Base-by-base conservation (phyloP, 2,329 filamentous ascomycete genomes). In the Aspergillus eucalypticola region DNA sequence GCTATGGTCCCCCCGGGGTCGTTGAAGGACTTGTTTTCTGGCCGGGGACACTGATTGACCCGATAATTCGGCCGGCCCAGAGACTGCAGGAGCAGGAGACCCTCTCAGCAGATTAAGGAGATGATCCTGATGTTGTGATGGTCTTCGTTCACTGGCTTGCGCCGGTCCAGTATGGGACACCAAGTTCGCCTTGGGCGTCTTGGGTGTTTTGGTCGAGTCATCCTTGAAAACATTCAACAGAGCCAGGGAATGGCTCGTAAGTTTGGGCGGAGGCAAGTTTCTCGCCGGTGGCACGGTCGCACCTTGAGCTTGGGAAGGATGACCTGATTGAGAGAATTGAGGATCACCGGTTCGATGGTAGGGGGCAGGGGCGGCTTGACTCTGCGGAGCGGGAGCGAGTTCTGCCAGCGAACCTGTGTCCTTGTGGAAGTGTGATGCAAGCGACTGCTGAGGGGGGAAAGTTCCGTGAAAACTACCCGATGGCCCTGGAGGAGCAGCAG, bases 211-310 rank as follows among this genome's bases (percentile, higher is more conserved):
- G 13, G 64, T 56, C 23, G 64, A 64, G 8, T 73, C 68, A 35
- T 70, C 69, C 64, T 82, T 87, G 76, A 89, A 87, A 1, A 83
- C 79, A 65, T 83, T 84, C 52, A 89, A 74, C 35, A 88, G 71
- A n/a, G 80, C 79, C 60, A 84, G 76, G 1, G 84, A 80, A 69
- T 88, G 85, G 11, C 80, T 80, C 38, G 78, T 87, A 32, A 88
- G 79, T 62, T 82, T 84, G 6, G 85, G 84, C 41, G 82, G 78
- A 15, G 86, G 86, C 23, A 88, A 69, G 54, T 84, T 83, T 69
- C 66, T 85, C 72, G 86, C 83, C 35, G 83, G 79, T 1, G 86
- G 86, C 29, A 83, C 79, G 38, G 75, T 72, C 42, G 80, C 77
- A n/a, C 77, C 76, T 58, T 77, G 76, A 54, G 74, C 55, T 44